Conservation (phyloP, 176 grass and related monocot species). For the Triticum dicoccoides region DNA sequence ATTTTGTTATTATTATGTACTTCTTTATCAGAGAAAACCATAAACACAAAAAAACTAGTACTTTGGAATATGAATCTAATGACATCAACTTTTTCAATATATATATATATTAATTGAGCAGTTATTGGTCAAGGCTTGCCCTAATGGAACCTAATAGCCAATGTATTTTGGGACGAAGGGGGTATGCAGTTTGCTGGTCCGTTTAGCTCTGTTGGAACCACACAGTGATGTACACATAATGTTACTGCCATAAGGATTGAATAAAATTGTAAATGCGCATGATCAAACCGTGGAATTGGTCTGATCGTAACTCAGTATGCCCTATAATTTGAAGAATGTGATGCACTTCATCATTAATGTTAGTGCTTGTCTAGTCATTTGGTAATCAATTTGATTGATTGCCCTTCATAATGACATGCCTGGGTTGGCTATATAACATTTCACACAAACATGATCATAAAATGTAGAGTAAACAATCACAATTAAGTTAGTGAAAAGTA, state of each 20-base stretch:
- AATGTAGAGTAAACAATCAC: background rate
- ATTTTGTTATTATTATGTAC: no score
- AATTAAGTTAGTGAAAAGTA: no score
- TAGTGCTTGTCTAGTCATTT: background rate
- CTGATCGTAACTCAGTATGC: background rate
- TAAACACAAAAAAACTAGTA: no score
- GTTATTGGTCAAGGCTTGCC: no score
- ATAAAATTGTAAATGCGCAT: background rate
- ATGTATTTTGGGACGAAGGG: no score
- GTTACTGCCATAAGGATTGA: background rate
- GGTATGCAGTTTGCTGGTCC: background rate
- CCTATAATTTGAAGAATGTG: background rate
- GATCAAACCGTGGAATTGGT: background rate
- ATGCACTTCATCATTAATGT: background rate
- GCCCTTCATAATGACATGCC: background rate
- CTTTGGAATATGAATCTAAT: no score
- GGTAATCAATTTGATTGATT: background rate
- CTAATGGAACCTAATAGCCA: no score
- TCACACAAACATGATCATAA: background rate
- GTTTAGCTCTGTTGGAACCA: background rate
- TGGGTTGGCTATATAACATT: background rate
- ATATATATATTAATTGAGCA: no score
- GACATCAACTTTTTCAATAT: no score
- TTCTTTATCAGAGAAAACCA: no score
- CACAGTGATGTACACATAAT: background rate